Evolutionary conservation across 1,284 basidiomycete species (phyloP).

Genomic region (Porogramme epimiltina): DNA sequence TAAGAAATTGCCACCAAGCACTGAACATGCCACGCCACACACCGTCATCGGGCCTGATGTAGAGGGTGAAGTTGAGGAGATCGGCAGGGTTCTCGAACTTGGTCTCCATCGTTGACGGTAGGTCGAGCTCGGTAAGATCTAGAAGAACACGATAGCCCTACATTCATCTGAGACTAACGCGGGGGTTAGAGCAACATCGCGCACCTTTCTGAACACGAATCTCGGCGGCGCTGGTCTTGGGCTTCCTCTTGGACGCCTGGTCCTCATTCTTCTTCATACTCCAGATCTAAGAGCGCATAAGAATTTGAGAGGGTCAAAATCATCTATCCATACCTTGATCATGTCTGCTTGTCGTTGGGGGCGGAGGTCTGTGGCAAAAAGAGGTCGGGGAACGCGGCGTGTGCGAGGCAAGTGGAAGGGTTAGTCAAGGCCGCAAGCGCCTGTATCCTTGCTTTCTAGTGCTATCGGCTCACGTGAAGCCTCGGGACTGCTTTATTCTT

Average conservation of each 20-base stretch:
- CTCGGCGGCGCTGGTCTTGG: slow-evolving; percentile 96
- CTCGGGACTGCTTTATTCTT: neutral
- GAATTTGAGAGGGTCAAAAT: neutral
- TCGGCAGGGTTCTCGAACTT: slow-evolving; percentile 90
- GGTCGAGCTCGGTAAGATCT: slow-evolving; percentile 97
- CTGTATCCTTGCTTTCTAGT: neutral
- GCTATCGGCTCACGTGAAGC: neutral
- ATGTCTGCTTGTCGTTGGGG: slow-evolving; percentile 33
- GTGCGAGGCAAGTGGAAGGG: slow-evolving; percentile 9
- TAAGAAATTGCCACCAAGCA: neutral
- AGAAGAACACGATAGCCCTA: neutral
- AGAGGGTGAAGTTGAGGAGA: slow-evolving; percentile 95
- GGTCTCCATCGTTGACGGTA: slow-evolving; percentile 96
- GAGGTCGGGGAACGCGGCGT: slow-evolving; percentile 15
- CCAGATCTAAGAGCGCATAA: slow-evolving; percentile 73
- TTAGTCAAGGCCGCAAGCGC: slow-evolving; percentile 17
- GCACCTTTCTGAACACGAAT: slow-evolving; percentile 98
- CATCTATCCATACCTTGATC: slow-evolving; percentile 51
- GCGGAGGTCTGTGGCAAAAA: slow-evolving; percentile 4
- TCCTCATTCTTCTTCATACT: slow-evolving; percentile 97
- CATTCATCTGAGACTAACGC: neutral
- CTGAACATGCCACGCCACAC: slow-evolving; percentile 20
- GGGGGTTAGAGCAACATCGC: slow-evolving; percentile 20
- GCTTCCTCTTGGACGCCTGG: slow-evolving; percentile 92
- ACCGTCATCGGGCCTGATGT: slow-evolving; percentile 98